phyloP scores from a whole-genome alignment of 2,329 filamentous ascomycete species.

The Coniella vitis region DNA sequence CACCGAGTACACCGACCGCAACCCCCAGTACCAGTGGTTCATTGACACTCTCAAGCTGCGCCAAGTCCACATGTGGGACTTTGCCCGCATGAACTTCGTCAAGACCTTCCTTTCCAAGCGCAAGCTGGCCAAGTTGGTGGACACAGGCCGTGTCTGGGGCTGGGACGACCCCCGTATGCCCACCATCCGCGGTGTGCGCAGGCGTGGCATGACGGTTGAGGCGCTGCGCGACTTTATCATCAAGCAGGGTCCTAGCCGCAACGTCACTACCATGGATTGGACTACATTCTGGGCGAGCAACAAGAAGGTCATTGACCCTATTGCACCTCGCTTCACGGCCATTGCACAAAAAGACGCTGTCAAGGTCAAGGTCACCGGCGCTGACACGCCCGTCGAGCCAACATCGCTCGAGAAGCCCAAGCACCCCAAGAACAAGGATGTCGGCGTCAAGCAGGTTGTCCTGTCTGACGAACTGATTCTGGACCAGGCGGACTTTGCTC shows the following conservation, averaged over 20 bases:
- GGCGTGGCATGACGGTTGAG: constrained; percentile 71
- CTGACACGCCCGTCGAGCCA: constrained; percentile 56
- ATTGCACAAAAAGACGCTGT: constrained; percentile 66
- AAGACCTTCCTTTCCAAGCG: constrained; percentile 78
- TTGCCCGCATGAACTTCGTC: constrained; percentile 78
- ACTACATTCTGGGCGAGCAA: constrained; percentile 66
- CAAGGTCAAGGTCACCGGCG: constrained; percentile 60
- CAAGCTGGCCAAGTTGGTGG: constrained; percentile 78
- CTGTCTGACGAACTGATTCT: constrained; percentile 71
- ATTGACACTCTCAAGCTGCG: constrained; percentile 66
- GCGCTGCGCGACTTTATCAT: constrained; percentile 79
- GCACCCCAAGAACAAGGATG: constrained; percentile 79
- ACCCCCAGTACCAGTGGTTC: constrained; percentile 85
- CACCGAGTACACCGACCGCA: constrained; percentile 82
- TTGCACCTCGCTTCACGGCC: constrained; percentile 67
- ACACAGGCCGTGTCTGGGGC: constrained; percentile 67
- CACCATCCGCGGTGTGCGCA: constrained; percentile 70
- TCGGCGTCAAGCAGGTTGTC: constrained; percentile 80
- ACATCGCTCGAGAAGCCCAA: constrained; percentile 71
- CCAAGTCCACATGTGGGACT: constrained; percentile 79
- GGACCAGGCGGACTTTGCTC: constrained; percentile 79
- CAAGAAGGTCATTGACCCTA: constrained; percentile 76
- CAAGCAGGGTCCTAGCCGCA: constrained; percentile 76
- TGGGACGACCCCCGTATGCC: constrained; percentile 88
- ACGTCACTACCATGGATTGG: constrained; percentile 82